Conservation (phyloP, 352 stramenopile genomes). For the Phytophthora pluvialis region DNA sequence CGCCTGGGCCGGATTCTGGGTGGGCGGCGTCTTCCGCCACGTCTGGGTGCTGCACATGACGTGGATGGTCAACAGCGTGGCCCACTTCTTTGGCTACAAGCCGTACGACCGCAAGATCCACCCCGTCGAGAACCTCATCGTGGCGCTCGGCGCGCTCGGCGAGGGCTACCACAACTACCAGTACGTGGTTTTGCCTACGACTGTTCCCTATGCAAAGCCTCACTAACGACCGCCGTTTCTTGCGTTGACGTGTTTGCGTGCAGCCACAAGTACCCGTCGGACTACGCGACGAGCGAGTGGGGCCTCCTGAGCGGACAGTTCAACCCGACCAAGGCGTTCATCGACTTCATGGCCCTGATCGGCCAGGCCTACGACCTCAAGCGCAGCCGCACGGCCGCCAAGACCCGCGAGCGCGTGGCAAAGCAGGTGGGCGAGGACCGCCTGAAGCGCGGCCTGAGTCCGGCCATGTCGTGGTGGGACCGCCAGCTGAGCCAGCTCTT, state of each 20-base stretch:
- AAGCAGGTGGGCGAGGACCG: conserved; percentile 69
- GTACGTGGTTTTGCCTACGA: conserved; percentile 37
- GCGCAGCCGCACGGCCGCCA: conserved; percentile 87
- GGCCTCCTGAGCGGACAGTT: conserved; percentile 95
- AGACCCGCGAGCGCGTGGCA: conserved; percentile 69
- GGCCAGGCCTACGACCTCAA: conserved; percentile 96
- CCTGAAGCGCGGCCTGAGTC: conserved; percentile 56
- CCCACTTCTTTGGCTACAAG: conserved; percentile 98
- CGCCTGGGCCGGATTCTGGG: conserved; percentile 96
- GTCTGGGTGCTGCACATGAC: conserved; percentile 98
- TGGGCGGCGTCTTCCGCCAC: conserved; percentile 96
- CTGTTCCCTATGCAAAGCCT: background rate
- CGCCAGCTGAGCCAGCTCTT: conserved; percentile 68
- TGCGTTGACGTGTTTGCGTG: conserved; percentile 7
- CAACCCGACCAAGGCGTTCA: conserved; percentile 98
- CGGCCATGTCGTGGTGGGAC: conserved; percentile 65
- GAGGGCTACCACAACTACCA: conserved; percentile 99
- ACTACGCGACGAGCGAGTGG: conserved; percentile 98
- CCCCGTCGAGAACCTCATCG: conserved; percentile 97
- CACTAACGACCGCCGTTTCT: conserved; percentile 14
- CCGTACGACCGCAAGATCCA: conserved; percentile 97
- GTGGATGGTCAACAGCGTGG: conserved; percentile 98
- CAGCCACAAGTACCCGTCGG: conserved; percentile 98
- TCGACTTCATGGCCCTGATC: conserved; percentile 93
- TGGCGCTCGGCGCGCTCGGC: conserved; percentile 95